A percentile compares a stretch with the other conserved stretches of the same genome.
Evolutionary conservation across 345 rosid species (phyloP).

Genomic region (Salix viminalis): DNA sequence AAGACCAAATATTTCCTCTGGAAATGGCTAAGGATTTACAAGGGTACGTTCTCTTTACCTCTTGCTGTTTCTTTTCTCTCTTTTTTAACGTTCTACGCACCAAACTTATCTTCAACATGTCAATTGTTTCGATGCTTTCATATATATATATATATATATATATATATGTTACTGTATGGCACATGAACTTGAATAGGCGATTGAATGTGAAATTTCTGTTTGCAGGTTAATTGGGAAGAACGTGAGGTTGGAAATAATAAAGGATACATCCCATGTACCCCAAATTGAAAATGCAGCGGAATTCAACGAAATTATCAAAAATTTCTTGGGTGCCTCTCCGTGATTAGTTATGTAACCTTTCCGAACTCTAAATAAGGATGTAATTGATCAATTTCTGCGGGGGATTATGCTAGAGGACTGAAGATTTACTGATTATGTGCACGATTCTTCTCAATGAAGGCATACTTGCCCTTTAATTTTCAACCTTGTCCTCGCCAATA

Average conservation of each 20-base stretch:
- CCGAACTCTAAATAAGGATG: neutral
- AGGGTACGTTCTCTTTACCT: slow-evolving; percentile 34
- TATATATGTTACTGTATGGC: neutral
- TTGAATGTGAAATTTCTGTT: neutral
- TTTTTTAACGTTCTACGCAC: neutral
- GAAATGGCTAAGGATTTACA: slow-evolving; percentile 73
- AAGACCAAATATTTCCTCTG: slow-evolving; percentile 74
- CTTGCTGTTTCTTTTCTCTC: neutral
- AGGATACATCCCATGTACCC: slow-evolving; percentile 69
- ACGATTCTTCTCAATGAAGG: too few relatives aligned
- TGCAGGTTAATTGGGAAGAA: slow-evolving; percentile 71
- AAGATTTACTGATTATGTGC: too few relatives aligned
- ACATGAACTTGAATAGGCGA: neutral
- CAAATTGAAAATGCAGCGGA: slow-evolving; percentile 53
- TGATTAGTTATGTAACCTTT: slow-evolving; percentile 5
- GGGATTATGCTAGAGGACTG: too few relatives aligned
- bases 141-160: too few relatives aligned
- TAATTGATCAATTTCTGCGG: too few relatives aligned
- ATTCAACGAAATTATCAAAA: slow-evolving; percentile 50
- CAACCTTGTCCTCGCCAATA: too few relatives aligned
- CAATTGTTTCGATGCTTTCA: neutral
- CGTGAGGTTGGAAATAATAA: slow-evolving; percentile 53
- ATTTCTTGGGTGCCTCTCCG: slow-evolving; percentile 42
- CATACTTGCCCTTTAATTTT: too few relatives aligned
- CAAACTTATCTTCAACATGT: too few relatives aligned